Base-by-base conservation (phyloP, 805 yeast species). In the Tetrapisispora phaffii region DNA sequence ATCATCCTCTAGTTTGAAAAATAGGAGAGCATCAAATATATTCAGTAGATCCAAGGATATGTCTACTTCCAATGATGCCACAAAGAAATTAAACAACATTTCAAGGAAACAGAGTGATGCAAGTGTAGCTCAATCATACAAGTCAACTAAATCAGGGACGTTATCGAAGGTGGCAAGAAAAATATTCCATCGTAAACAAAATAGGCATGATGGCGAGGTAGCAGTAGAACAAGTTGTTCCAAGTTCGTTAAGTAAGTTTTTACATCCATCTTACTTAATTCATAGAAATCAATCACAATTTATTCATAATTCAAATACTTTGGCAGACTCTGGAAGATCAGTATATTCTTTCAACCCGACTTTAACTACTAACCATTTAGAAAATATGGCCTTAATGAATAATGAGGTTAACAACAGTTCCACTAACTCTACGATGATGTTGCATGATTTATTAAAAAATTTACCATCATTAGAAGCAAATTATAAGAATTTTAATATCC, bases 391-490 rank as follows among this genome's bases (percentile, higher is more conserved):
- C 24, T 42, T 46, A 9, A 38, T 47, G 20, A 47, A 50, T 23
- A 56, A 50, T 41, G 54, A 50, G 21, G 54, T 53, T 13, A 44
- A 42, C 24, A 36, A 41, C 24, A 36, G 42, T 26, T 49, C 48
- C 23, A 31, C 54, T 1, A 46, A 50, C 10, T 50, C 51, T 37
- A 38, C 48, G 2, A 48, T 55, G 4, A 57, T 59, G 45, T 47
- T 61, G n/a, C 64, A 59, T 38, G 65, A 61, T 37, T 46, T 63
- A 22, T 41, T 63, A 38, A 62, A 60, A 39, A 61, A 59, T 46
- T 23, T 63, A 16, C 55, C 62, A 8, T 57, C 66, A 1, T 45
- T 63, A 13, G 63, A 58, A 39, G 57, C 58, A 2, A 63, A 61
- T 41, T 62, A 59, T 40, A 58, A 53, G 35, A 49, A 50, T 16